These are phyloP conservation scores for Malassezia japonica DNA, from an alignment of 1,284 basidiomycete species.

Conservation along the genomic window DNA sequence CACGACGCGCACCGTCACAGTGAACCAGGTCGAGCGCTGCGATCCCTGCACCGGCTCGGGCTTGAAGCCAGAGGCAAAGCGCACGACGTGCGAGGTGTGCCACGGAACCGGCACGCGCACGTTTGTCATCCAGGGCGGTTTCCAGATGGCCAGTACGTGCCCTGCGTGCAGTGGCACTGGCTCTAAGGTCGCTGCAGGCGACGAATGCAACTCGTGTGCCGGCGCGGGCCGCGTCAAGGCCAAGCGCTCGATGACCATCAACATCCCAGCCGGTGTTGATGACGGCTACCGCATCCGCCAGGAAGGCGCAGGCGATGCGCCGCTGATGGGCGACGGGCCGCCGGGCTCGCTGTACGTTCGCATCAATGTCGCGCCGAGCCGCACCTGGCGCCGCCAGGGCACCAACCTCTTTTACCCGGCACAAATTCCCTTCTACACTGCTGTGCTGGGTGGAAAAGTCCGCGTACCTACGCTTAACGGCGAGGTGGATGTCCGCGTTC, in stretches of 20 bases:
- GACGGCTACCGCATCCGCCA: conserved; percentile 90
- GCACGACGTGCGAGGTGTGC: conserved; percentile 69
- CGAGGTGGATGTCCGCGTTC: conserved; percentile 87
- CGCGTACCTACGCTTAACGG: conserved; percentile 91
- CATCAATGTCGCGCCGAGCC: conserved; percentile 71
- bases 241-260: conserved; percentile 68
- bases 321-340: conserved; percentile 59
- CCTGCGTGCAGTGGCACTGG: conserved; percentile 74
- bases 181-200: conserved; percentile 64
- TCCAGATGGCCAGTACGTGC: conserved; percentile 95
- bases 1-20: conserved; percentile 64
- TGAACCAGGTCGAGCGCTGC: conserved; percentile 76
- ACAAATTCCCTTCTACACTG: conserved; percentile 80
- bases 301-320: conserved; percentile 73
- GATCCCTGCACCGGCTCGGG: conserved; percentile 75
- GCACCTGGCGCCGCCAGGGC: conserved; percentile 82
- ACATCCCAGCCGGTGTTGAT: conserved; percentile 74
- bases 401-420: conserved; percentile 82
- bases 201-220: conserved; percentile 69
- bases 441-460: conserved; percentile 80
- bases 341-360: conserved; percentile 80
- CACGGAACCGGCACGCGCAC: conserved; percentile 78
- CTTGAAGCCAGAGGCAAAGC: conserved; percentile 75
- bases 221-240: conserved; percentile 80
- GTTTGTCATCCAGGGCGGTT: conserved; percentile 84